Conservation (phyloP, 768 basidiomycete species). For the Tulasnella sp. region DNA sequence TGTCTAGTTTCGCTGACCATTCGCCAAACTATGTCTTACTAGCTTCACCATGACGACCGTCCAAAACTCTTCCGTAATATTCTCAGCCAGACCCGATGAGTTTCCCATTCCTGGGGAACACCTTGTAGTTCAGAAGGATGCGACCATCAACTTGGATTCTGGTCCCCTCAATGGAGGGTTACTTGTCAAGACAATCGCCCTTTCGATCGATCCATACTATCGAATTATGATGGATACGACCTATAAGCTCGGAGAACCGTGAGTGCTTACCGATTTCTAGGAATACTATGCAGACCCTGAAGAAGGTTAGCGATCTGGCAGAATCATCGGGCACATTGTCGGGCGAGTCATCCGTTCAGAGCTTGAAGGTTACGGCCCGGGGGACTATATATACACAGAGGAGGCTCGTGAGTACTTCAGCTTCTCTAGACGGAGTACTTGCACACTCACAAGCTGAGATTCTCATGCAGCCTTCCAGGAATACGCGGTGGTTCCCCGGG, state of each 20-base stretch:
- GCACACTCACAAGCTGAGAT: not conserved
- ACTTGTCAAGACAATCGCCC: conserved; percentile 25
- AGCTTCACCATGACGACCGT: not conserved
- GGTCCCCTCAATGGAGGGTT: conserved; percentile 31
- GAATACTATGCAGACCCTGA: too few species aligned
- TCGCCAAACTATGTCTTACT: not conserved
- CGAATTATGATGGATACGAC: conserved; percentile 6
- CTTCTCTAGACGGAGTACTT: not conserved
- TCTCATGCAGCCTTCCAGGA: not conserved
- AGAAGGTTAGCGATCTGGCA: not conserved
- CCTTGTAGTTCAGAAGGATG: not conserved
- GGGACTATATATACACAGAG: conserved; percentile 7
- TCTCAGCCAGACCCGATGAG: not conserved
- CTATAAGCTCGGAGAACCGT: not conserved
- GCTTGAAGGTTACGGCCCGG: not conserved
- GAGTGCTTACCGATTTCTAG: not conserved
- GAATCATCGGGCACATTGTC: not conserved
- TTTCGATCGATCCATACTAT: conserved; percentile 31
- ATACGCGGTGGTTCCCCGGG: not conserved
- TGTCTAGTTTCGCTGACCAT: not conserved
- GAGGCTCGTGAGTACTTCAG: not conserved
- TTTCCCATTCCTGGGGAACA: not conserved
- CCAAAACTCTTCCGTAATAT: not conserved
- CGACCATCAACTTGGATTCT: conserved; percentile 20
- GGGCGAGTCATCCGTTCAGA: conserved; percentile 2